A percentile compares a stretch with the other conserved stretches of the same genome.
Evolutionary conservation across 352 stramenopile genomes (phyloP).

Genomic region (Phytophthora ohioensis): DNA sequence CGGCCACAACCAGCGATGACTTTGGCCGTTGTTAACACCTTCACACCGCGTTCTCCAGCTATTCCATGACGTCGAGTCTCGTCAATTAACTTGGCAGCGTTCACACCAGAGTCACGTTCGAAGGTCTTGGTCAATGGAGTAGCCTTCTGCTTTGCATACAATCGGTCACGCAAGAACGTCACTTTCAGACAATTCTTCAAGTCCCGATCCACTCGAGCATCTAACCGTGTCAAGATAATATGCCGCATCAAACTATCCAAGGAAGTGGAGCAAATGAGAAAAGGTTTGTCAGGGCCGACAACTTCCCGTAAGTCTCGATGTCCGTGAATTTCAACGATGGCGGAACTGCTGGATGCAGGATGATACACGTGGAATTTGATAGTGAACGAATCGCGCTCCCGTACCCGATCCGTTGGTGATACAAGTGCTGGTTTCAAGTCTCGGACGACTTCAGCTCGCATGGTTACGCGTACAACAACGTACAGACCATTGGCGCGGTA

Average conservation of each 20-base stretch:
- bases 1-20: conserved; percentile 47
- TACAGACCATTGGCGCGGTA: conserved; percentile 68
- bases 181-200: conserved; percentile 32
- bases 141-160: conserved; percentile 75
- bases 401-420: conserved; percentile 54
- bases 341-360: conserved; percentile 46
- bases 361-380: conserved; percentile 72
- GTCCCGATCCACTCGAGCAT: conserved; percentile 25
- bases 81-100: conserved; percentile 72
- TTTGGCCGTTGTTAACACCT: conserved; percentile 62
- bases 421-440: conserved; percentile 29
- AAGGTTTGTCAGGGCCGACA: conserved; percentile 58
- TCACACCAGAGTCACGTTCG: conserved; percentile 41
- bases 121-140: conserved; percentile 58
- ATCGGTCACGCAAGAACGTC: conserved; percentile 59
- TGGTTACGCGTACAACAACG: conserved; percentile 61
- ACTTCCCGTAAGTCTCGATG: conserved; percentile 65
- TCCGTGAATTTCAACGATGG: conserved; percentile 43
- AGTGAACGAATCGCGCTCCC: conserved; percentile 63
- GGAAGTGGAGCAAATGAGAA: conserved; percentile 49
- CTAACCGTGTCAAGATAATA: conserved; percentile 59
- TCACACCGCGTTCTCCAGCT: conserved; percentile 57
- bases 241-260: conserved; percentile 61
- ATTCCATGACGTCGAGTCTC: conserved; percentile 25
- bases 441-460: conserved; percentile 53